Evolutionary conservation across 495 filamentous ascomycete species (phyloP).

Genomic region (Aspergillus sparsus): DNA sequence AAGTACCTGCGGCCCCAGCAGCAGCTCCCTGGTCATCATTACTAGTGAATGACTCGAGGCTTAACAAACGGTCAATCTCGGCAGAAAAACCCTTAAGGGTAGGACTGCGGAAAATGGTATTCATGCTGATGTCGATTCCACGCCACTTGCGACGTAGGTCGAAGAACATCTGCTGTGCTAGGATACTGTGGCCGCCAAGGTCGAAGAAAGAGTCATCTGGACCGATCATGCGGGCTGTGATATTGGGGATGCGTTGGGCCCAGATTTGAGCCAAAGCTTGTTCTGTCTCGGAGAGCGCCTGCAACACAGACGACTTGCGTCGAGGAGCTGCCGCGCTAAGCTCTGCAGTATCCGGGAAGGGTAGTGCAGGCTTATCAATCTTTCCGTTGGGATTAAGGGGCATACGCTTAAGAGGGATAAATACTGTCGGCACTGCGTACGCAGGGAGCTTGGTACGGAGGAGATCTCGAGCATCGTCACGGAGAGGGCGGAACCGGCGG

Average conservation of each 20-base stretch:
- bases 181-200: constrained; percentile 80
- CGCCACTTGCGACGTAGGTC: constrained; percentile 62
- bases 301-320: constrained; percentile 38
- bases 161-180: constrained; percentile 84
- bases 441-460: constrained; percentile 73
- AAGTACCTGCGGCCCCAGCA: constrained; percentile 24
- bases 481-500: constrained; percentile 64
- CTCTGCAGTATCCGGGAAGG: constrained; percentile 82
- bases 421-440: constrained; percentile 79
- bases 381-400: constrained; percentile 96
- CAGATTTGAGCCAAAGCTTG: constrained; percentile 68
- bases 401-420: constrained; percentile 77
- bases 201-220: constrained; percentile 82
- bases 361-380: constrained; percentile 85
- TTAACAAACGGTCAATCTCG: constrained; percentile 67
- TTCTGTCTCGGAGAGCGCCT: constrained; percentile 62
- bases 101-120: constrained; percentile 71
- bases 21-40: constrained; percentile 32
- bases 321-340: constrained; percentile 42
- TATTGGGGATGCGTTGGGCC: constrained; percentile 55
- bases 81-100: constrained; percentile 71
- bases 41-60: constrained; percentile 39
- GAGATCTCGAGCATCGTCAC: constrained; percentile 72
- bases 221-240: constrained; percentile 58
- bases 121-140: constrained; percentile 71